phyloP scores from a whole-genome alignment of 1,284 basidiomycete genomes.

The Ustilago lituana region DNA sequence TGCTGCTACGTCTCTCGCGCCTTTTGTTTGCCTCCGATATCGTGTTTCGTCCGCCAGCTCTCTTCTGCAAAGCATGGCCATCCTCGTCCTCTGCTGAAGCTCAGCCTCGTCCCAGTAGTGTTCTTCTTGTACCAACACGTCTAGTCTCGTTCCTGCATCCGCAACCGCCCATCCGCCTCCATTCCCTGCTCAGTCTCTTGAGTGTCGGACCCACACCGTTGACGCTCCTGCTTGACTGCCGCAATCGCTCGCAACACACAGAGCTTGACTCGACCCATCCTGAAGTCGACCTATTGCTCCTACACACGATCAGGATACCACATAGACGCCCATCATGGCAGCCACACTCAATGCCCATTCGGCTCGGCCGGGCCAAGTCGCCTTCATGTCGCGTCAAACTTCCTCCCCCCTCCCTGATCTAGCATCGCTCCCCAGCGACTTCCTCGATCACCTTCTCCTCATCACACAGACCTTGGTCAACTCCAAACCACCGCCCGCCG shows the following conservation, averaged over 20 bases:
- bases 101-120: neutral
- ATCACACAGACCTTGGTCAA: conserved; percentile 58
- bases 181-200: conserved; percentile 12
- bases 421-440: conserved; percentile 51
- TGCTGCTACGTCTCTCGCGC: neutral
- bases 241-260: too few relatives aligned
- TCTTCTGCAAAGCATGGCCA: conserved; percentile 10
- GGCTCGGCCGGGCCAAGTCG: conserved; percentile 19
- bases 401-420: conserved; percentile 53
- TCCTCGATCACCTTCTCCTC: conserved; percentile 60
- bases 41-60: neutral
- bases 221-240: too few relatives aligned
- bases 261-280: neutral
- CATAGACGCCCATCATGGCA: conserved; percentile 14
- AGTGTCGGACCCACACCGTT: too few relatives aligned
- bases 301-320: neutral
- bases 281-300: neutral
- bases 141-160: neutral
- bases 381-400: conserved; percentile 51
- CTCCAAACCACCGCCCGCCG: conserved; percentile 43
- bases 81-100: neutral
- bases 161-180: neutral
- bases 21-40: neutral
- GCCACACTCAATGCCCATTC: conserved; percentile 29
- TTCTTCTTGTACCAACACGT: conserved; percentile 3